Evolutionary conservation across 768 basidiomycete genomes (phyloP), one percentile per base, ranked within the genome.

Genomic region (Leccinellum rugosiceps): DNA sequence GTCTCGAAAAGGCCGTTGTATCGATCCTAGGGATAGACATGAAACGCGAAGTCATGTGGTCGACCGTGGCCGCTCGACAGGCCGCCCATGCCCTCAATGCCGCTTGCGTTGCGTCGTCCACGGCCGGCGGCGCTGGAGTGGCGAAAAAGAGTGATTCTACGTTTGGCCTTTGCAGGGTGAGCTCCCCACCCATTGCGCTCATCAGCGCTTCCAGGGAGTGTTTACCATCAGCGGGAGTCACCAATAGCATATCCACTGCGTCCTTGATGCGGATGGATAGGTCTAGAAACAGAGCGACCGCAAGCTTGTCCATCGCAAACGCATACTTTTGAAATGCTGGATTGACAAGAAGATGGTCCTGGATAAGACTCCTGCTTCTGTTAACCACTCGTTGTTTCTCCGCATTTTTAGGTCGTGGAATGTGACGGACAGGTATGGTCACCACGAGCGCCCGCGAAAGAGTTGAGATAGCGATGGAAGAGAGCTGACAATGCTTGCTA

Each of bases 41-140:
- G n/a, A 68, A 61, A 50, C 56, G 58, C 2, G 17, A 3, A 15
- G 43, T 48, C 60, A 72, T 72, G 21, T 58, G 1, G 6, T 63
- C 53, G 10, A 74, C 13, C 3, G 62, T 69, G 2, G 71, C 72
- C 10, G 75, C 74, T 25, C 68, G 69, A 61, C 70, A 77, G 7
- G 79, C 77, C 1, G 70, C 72, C 81, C 80, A 83, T 7, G 82
- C 79, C 55, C 74, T 74, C 17, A 76, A 54, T 0, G 78, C 80
- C 14, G 71, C 68, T n/a, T 63, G 50, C 7, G 56, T 17, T 0
- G 52, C 14, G 17, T 65, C 21, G 9, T 60, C 53, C 3, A 54
- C 53, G 53, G 0, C 75, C 70, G 31, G 68, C 61, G 23, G 30
- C 15, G 7, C 5, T 11, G 62, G 50, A 32, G 44, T 30, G 34